Conservation (phyloP, 805 yeast genomes). For the Ascoidea asiatica region DNA sequence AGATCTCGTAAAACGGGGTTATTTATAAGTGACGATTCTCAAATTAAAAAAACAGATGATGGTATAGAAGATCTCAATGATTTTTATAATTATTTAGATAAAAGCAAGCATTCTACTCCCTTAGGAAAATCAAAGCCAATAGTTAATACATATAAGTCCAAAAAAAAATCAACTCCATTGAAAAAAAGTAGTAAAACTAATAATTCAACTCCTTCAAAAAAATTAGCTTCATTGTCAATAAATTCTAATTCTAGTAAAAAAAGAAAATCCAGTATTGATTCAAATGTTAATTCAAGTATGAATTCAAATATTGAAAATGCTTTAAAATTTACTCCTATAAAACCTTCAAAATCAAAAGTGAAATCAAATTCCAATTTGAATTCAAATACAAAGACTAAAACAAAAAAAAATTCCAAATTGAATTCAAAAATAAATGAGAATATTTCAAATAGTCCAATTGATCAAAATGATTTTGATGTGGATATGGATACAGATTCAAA, state of each 20-base stretch:
- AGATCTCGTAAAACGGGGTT: neutral
- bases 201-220: neutral
- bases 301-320: neutral
- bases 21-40: neutral
- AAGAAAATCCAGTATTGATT: neutral
- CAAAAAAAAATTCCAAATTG: too few relatives aligned
- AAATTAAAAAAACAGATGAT: too few relatives aligned
- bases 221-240: neutral
- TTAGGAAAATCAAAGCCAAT: too few relatives aligned
- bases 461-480: neutral
- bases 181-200: neutral
- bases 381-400: neutral
- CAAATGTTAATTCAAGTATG: neutral
- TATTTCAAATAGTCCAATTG: neutral
- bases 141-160: too few relatives aligned
- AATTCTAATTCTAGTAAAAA: neutral
- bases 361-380: too few relatives aligned
- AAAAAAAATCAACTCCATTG: too few relatives aligned
- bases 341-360: neutral
- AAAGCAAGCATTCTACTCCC: too few relatives aligned
- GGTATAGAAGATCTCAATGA: neutral
- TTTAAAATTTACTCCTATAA: neutral
- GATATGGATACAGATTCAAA: neutral
- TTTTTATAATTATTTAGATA: too few relatives aligned
- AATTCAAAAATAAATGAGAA: neutral